Base-by-base conservation (phyloP, 768 basidiomycete genomes). In the Tubosaeta sp. region DNA sequence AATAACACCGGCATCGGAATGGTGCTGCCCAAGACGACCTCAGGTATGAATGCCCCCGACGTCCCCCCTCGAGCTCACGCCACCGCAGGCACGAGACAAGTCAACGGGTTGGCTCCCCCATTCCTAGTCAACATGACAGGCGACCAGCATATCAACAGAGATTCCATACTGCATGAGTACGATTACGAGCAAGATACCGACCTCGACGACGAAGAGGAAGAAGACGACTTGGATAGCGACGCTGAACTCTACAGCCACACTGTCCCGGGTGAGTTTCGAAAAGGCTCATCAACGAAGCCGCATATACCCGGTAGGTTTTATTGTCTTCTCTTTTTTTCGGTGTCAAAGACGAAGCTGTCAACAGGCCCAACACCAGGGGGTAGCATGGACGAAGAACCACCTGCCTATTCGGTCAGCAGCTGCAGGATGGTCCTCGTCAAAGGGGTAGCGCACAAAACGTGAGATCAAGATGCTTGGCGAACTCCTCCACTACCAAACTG, bases 171-270 rank as follows among this genome's bases (percentile, higher is more conserved):
- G 19, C 65, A 65, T 37, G 57, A 65, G 3, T 67, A 67, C 8
- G 59, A 58, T 12, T 68, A 67, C 11, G 59, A 69, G 17, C 54
- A 49, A 22, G 66, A 67, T 31, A 69, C 67, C 37, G 65, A 67
- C 42, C 63, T 67, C 17, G 67, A 69, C 12, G 53, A 61, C 16
- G 64, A 67, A 14, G 57, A 55, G 4, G 53, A 47, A 5, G 53
- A 49, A 1, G 33, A 22, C 0, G 53, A 51, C 13, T 13, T 4
- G 25, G 52, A 47, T 17, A 16, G 22, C 22, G n/a, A 17, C 22
- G 2, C 2, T 22, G 29, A 1, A 33, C 25, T 4, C 29, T 19
- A 26, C 19, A 22, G 12, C 33, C 8, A 26, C 3, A 0, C 22
- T 19, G 11, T 34, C 9, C 53, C 52, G 0, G 39, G 46, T 27